phyloP scores from a whole-genome alignment of 495 filamentous ascomycete genomes.

The Hypoxylon lienhwacheense region DNA sequence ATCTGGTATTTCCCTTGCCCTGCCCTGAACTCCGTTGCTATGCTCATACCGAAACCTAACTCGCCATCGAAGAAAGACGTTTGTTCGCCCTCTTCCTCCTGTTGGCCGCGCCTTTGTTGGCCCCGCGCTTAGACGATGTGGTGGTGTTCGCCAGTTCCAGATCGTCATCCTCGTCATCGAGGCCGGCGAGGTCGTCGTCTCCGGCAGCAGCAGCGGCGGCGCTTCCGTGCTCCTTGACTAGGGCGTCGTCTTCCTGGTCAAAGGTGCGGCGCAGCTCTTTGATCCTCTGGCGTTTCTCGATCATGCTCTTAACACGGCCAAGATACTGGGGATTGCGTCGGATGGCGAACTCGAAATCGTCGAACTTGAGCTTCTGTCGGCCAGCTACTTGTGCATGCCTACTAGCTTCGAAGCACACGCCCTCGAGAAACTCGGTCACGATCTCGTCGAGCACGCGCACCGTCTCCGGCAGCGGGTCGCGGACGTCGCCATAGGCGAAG shows the following conservation, averaged over 20 bases:
- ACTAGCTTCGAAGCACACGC: constrained; percentile 85
- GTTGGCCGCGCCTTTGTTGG: constrained; percentile 42
- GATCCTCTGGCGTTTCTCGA: constrained; percentile 77
- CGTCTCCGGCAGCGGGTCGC: constrained; percentile 73
- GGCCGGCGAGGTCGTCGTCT: constrained; percentile 16
- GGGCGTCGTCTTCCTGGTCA: constrained; percentile 45
- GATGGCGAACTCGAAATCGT: constrained; percentile 93
- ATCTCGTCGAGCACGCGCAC: constrained; percentile 90
- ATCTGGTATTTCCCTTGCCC: constrained; percentile 29
- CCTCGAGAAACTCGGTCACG: constrained; percentile 85
- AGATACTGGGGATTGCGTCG: constrained; percentile 81
- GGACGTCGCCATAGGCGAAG: constrained; percentile 80
- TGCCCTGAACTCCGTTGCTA: constrained; percentile 34
- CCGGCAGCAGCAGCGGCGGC: constrained; percentile 11
- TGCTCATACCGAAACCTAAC: constrained; percentile 19
- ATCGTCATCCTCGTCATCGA: constrained; percentile 36
- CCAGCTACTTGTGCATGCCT: constrained; percentile 77
- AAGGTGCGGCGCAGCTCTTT: constrained; percentile 75
- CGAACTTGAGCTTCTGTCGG: constrained; percentile 94
- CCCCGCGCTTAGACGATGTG: constrained; percentile 38
- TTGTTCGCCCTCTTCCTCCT: constrained; percentile 43
- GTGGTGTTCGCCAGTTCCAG: constrained; percentile 12
- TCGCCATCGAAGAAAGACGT: no score
- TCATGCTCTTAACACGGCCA: constrained; percentile 84
- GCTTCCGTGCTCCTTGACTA: constrained; percentile 38